A percentile compares a stretch with the other conserved stretches of the same genome.
Conservation (phyloP, 2,329 filamentous ascomycete species). For the Colletotrichum lupini region DNA sequence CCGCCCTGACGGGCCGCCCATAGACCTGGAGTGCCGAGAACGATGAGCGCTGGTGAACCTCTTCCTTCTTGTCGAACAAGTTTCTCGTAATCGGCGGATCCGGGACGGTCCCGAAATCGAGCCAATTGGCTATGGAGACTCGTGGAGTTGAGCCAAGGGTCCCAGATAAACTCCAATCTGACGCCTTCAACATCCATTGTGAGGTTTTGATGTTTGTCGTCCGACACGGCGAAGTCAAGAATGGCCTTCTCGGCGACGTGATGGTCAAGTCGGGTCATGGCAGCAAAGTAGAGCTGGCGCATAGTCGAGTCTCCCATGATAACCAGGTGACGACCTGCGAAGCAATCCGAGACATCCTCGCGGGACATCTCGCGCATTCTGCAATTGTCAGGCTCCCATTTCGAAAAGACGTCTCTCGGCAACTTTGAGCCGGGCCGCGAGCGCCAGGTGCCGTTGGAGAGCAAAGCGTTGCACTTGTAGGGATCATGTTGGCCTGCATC, state of each 20-base stretch:
- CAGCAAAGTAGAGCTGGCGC: constrained; percentile 70
- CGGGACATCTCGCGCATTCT: constrained; percentile 65
- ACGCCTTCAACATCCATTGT: constrained; percentile 27
- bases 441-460: constrained; percentile 63
- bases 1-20: constrained; percentile 64
- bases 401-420: constrained; percentile 47
- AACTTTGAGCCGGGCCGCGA: constrained; percentile 41
- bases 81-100: constrained; percentile 27
- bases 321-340: constrained; percentile 62
- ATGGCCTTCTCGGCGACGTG: constrained; percentile 24
- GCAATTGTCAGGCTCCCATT: constrained; percentile 71
- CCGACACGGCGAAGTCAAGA: constrained; percentile 30
- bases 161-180: constrained; percentile 60
- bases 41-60: constrained; percentile 54
- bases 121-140: constrained; percentile 28
- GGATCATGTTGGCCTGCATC: constrained; percentile 51
- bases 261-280: constrained; percentile 32
- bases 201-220: constrained; percentile 31
- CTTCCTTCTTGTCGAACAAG: constrained; percentile 22
- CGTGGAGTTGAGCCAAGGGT: constrained; percentile 67
- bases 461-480: constrained; percentile 63
- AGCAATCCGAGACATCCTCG: constrained; percentile 64
- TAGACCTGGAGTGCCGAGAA: constrained; percentile 65
- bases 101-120: constrained; percentile 29
- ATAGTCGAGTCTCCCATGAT: constrained; percentile 71